These are phyloP conservation scores for Williopsis jadinii DNA, from an alignment of 1,139 yeast genomes.

Conservation along the genomic window DNA sequence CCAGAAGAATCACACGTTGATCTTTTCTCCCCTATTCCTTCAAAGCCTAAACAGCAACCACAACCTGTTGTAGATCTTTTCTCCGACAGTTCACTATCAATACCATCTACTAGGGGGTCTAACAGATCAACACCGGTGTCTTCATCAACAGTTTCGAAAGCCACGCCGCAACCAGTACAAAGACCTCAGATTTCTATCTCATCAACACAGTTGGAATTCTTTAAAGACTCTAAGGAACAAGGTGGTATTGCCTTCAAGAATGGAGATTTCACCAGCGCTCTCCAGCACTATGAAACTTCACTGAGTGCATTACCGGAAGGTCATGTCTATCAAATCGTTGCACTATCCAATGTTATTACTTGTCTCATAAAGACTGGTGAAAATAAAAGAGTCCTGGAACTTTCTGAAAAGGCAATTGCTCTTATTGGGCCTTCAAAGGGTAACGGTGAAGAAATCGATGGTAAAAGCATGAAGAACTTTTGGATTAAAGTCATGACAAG, in stretches of 20 bases:
- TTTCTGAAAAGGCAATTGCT: conserved; percentile 50
- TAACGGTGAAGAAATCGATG: conserved; percentile 34
- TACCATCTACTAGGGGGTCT: conserved; percentile 15
- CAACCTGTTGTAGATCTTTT: conserved; percentile 16
- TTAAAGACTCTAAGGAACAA: conserved; percentile 46
- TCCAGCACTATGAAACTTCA: conserved; percentile 53
- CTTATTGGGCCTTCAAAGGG: conserved; percentile 42
- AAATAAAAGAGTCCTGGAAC: conserved; percentile 50
- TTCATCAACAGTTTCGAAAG: conserved; percentile 1
- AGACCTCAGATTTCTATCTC: conserved; percentile 25
- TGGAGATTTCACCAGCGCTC: conserved; percentile 78
- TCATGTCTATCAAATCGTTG: conserved; percentile 63
- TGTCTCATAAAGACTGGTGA: conserved; percentile 71
- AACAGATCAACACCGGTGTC: conserved; percentile 4
- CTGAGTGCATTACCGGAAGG: conserved; percentile 52
- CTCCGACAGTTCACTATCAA: conserved; percentile 11
- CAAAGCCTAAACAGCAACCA: conserved; percentile 6
- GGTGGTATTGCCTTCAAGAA: conserved; percentile 61
- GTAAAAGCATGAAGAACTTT: conserved; percentile 58
- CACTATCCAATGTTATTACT: conserved; percentile 71
- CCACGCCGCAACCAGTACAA: conserved; percentile 13
- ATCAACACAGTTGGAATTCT: conserved; percentile 36
- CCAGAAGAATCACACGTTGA: conserved; percentile 8
- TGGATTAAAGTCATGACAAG: conserved; percentile 65
- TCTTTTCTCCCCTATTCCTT: conserved; percentile 18